Evolutionary conservation across 148 eudicot species (phyloP).

Genomic region (Spergularia bocconei): DNA sequence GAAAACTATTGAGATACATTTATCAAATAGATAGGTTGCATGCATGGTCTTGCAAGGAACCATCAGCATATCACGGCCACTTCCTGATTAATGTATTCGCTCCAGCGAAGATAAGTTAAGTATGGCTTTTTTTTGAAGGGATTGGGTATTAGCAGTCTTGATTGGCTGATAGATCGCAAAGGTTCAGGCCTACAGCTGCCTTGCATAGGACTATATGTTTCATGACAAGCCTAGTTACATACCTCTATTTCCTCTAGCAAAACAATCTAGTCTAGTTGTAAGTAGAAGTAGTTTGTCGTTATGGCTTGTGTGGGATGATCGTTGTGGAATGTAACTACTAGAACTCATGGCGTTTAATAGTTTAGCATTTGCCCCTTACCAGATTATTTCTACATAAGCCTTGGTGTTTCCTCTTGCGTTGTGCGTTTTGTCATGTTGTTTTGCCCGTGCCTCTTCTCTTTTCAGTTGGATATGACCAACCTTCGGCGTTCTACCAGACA

Average conservation of each 20-base stretch:
- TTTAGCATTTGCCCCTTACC: constrained; percentile 6
- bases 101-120: background rate
- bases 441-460: constrained; percentile 13
- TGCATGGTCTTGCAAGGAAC: no score
- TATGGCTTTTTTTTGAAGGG: constrained; percentile 21
- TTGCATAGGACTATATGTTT: constrained; percentile 1
- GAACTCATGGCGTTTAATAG: constrained; percentile 1
- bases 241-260: background rate
- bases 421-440: constrained; percentile 20
- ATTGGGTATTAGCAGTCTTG: constrained; percentile 5
- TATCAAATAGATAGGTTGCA: no score
- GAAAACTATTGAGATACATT: no score
- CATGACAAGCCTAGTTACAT: background rate
- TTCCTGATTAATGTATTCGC: background rate
- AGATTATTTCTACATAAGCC: background rate
- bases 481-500: constrained; percentile 96
- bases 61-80: no score
- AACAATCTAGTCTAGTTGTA: background rate
- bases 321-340: background rate
- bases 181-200: constrained; percentile 12
- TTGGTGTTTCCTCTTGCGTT: constrained; percentile 7
- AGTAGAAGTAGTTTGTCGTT: background rate
- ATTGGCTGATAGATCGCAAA: background rate
- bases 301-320: background rate
- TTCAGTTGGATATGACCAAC: constrained; percentile 65